phyloP scores from a whole-genome alignment of 371 early-diverging fungal species.

The Quaeritorhiza haematococci region DNA sequence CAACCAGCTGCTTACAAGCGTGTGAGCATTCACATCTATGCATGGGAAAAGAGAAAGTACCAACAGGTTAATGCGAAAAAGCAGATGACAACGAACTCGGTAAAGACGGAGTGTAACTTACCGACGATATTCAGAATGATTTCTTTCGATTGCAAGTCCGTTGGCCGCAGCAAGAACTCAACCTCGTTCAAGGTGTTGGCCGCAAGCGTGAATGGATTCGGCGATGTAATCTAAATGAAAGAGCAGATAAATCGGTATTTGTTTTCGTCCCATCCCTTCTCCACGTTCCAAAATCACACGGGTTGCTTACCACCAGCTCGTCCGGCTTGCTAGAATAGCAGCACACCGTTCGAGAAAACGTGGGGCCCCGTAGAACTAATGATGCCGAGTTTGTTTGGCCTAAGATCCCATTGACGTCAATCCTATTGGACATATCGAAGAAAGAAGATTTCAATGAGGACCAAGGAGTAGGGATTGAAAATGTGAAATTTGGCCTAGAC shows the following conservation, averaged over 20 bases:
- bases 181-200: constrained; percentile 42
- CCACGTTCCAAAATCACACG: too few relatives aligned
- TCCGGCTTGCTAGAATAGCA: constrained; percentile 25
- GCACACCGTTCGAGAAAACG: constrained; percentile 23
- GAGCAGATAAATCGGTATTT: too few relatives aligned
- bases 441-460: not conserved
- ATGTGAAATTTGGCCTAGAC: not conserved
- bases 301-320: constrained; percentile 11
- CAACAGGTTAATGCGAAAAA: not conserved
- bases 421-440: constrained; percentile 7
- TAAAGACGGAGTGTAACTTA: constrained; percentile 9
- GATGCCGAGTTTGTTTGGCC: constrained; percentile 39
- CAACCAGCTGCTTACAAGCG: constrained; percentile 38
- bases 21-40: constrained; percentile 22
- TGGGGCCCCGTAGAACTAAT: constrained; percentile 35
- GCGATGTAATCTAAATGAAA: constrained; percentile 18
- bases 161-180: constrained; percentile 26
- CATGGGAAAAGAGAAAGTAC: not conserved
- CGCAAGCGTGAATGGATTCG: constrained; percentile 30
- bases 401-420: constrained; percentile 40
- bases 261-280: not conserved
- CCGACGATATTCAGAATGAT: constrained; percentile 41
- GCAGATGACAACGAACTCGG: not conserved
- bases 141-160: constrained; percentile 6
- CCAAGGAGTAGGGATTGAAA: not conserved